Base-by-base conservation (phyloP, 2,329 filamentous ascomycete genomes). In the Paecilomyces sp. region DNA sequence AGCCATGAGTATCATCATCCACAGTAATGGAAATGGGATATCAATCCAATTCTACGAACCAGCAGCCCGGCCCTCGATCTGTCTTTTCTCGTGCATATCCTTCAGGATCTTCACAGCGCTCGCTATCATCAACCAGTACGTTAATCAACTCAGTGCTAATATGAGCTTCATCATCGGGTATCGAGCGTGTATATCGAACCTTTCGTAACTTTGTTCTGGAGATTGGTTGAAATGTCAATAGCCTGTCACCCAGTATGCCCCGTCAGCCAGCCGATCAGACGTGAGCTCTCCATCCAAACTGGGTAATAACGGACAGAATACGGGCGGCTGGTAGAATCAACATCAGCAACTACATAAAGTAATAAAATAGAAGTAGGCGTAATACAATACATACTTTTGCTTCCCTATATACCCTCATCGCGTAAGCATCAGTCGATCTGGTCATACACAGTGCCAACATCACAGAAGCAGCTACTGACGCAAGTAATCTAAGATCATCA, bases 201-300 rank as follows among this genome's bases (percentile, higher is more conserved):
- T 74, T 86, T 87, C 13, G 81, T 82, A 60, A 85, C 81, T 62
- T 80, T 82, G 65, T 85, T 85, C 67, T 85, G 83, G 50, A 88
- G 74, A 70, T 88, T 87, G 12, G 80, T 76, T 58, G 82, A 85
- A 51, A 87, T 76, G 55, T 88, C 85, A 54, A 79, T 83, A 2
- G 81, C 80, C 80, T 79, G 25, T 25, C 51, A 53, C 25, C 22
- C 11, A 53, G 22, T 24, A 30, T 13, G 51, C 11, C 24, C 51
- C 3, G 13, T 53, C 11, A 25, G 51, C 6, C 22, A 12, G 1
- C 31, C 8, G 2, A 8, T 33, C 9, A 31, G 9, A 31, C 30
- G 9, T 31, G 9, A 9, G 22, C 3, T 13, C 6, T 25, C n/a
- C n/a, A 25, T n/a, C 11, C n/a, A 53, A 53, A 28, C 28, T 53